Base-by-base conservation (phyloP, 176 grass and related monocot species). In the Chrysopogon serrulatus region DNA sequence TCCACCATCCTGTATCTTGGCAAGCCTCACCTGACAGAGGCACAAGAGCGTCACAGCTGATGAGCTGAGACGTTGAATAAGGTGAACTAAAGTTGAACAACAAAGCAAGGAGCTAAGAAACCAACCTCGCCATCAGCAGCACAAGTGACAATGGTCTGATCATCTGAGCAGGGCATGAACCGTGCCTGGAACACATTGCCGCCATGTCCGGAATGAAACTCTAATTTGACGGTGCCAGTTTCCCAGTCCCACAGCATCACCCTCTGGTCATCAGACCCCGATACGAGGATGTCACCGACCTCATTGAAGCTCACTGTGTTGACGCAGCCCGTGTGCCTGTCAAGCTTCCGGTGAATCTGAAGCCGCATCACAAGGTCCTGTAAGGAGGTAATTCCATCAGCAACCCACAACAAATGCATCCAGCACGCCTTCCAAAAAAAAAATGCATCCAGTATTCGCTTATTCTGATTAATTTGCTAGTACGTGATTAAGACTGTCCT, bases 171-270 rank as follows among this genome's bases (percentile, higher is more conserved):
- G 4, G 91, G 91, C 93, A 98, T 98, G 85, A 95, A 98, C 32
- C 77, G 51, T 18, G 93, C 91, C 87, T 98, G 93, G 82, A 95
- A 95, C 37, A 98, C 85, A 49, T 95, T 95, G 66, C 77, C 71
- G 1, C 48, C 81, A 86, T 98, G 96, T 42, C 89, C 96, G 37
- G 96, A 95, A 84, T 95, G 66, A 15, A 98, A 98, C 43, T 88
- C 84, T 59, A 90, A 65, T 78, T 90, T 98, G 47, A 92, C 68
- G 9, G 45, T 34, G 2, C 89, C 87, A 10, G 85, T 88, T 40
- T 92, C 83, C 96, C 93, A 98, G 44, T 95, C 74, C 93, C 93
- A 98, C 53, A 98, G 68, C 74, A 95, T 92, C 30, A 95, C 88
- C 80, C 73, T 92, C 79, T 76, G 78, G 75, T 95, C 93, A 81